Conservation (phyloP, 176 grass and related monocot species). For the Echinochloa phyllopogon region DNA sequence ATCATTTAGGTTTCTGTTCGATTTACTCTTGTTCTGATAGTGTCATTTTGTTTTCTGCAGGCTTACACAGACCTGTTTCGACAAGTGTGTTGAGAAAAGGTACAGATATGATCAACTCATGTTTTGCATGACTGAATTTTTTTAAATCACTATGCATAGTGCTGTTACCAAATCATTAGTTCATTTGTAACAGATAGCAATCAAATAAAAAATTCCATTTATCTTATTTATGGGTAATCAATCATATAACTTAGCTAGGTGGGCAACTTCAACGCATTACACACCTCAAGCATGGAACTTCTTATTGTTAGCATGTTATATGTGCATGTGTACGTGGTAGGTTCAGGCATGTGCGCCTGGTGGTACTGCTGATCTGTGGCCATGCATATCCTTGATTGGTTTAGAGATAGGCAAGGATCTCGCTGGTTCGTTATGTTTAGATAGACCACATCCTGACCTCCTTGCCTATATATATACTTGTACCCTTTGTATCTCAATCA, state of each 20-base stretch:
- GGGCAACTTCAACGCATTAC: background rate
- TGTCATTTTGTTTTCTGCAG: slow-evolving; percentile 49
- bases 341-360: too few relatives aligned
- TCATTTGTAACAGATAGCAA: background rate
- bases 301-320: background rate
- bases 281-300: background rate
- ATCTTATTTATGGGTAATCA: background rate
- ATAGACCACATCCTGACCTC: too few relatives aligned
- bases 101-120: slow-evolving; percentile 28
- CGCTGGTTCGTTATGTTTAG: too few relatives aligned
- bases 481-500: too few relatives aligned
- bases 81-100: slow-evolving; percentile 95
- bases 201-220: background rate
- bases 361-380: too few relatives aligned
- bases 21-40: slow-evolving; percentile 28
- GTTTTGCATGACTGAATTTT: background rate
- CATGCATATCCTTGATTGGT: too few relatives aligned
- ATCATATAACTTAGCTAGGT: background rate
- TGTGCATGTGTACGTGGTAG: too few relatives aligned
- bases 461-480: too few relatives aligned
- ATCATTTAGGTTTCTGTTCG: slow-evolving; percentile 19
- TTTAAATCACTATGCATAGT: background rate
- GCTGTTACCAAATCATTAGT: background rate
- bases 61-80: slow-evolving; percentile 82
- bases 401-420: too few relatives aligned